A percentile compares a stretch with the other conserved stretches of the same genome.
Conservation (phyloP, 805 yeast species). For the Candida endomychidarum region DNA sequence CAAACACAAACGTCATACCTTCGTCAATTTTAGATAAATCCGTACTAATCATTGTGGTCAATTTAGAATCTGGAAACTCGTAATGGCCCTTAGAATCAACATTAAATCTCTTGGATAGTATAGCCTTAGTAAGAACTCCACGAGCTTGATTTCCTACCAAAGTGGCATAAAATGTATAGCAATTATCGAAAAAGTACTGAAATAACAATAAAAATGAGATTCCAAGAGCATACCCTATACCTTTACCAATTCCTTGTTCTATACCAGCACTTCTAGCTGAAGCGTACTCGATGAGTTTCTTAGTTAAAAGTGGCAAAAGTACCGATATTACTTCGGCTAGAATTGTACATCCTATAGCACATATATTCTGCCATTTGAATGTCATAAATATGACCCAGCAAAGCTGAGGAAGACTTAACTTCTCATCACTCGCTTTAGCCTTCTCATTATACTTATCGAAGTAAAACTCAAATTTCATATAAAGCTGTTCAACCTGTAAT, state of each 20-base stretch:
- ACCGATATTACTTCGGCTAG: not conserved
- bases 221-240: not conserved
- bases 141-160: conserved; percentile 50
- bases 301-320: not conserved
- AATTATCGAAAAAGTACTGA: conserved; percentile 39
- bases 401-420: no score
- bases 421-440: not conserved
- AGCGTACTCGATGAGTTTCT: no score
- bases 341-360: not conserved
- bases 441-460: conserved; percentile 3
- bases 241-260: no score
- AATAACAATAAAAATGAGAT: conserved; percentile 22
- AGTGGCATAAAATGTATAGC: conserved; percentile 50
- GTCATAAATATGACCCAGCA: no score
- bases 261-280: no score
- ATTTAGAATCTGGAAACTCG: conserved; percentile 62
- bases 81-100: conserved; percentile 57
- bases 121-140: conserved; percentile 66
- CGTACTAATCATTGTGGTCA: conserved; percentile 76
- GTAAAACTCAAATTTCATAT: conserved; percentile 16
- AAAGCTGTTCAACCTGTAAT: conserved; percentile 32
- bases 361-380: no score
- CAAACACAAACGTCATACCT: conserved; percentile 62
- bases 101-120: conserved; percentile 64
- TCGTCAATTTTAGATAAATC: conserved; percentile 81